phyloP scores from a whole-genome alignment of 345 rosid genomes.

The Lepidium africanum region DNA sequence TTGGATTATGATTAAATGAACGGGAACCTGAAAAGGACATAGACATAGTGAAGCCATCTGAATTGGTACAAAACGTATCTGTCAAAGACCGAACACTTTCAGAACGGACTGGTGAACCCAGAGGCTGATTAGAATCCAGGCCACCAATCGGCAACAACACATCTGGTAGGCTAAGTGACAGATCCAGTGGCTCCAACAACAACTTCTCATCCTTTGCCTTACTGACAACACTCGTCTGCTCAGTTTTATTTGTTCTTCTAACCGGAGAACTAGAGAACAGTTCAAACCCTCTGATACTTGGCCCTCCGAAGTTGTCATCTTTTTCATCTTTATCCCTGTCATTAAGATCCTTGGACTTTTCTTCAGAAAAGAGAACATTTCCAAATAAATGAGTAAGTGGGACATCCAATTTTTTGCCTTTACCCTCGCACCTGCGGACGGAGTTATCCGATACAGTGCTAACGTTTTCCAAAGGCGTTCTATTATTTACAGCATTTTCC shows the following conservation, averaged over 20 bases:
- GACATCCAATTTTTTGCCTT: constrained; percentile 58
- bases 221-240: constrained; percentile 31
- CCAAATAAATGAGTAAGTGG: constrained; percentile 27
- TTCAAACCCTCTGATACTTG: constrained; percentile 79
- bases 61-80: constrained; percentile 59
- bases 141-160: constrained; percentile 75
- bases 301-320: constrained; percentile 65
- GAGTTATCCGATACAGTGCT: constrained; percentile 27
- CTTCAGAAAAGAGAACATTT: constrained; percentile 34
- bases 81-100: constrained; percentile 74
- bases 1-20: constrained; percentile 88
- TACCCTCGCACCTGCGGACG: constrained; percentile 39
- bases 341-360: constrained; percentile 32
- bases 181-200: constrained; percentile 73
- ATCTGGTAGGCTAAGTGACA: constrained; percentile 90
- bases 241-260: constrained; percentile 42
- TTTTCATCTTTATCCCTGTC: constrained; percentile 26
- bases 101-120: constrained; percentile 70
- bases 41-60: constrained; percentile 86
- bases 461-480: constrained; percentile 15
- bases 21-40: constrained; percentile 94
- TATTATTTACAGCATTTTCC: constrained; percentile 29
- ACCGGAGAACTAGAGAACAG: constrained; percentile 76
- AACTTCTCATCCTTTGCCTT: constrained; percentile 59
- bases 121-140: constrained; percentile 37